Evolutionary conservation across 2,329 filamentous ascomycete species (phyloP), one percentile per base, ranked within the genome.

Genomic region (Fragosphaeria purpurea): DNA sequence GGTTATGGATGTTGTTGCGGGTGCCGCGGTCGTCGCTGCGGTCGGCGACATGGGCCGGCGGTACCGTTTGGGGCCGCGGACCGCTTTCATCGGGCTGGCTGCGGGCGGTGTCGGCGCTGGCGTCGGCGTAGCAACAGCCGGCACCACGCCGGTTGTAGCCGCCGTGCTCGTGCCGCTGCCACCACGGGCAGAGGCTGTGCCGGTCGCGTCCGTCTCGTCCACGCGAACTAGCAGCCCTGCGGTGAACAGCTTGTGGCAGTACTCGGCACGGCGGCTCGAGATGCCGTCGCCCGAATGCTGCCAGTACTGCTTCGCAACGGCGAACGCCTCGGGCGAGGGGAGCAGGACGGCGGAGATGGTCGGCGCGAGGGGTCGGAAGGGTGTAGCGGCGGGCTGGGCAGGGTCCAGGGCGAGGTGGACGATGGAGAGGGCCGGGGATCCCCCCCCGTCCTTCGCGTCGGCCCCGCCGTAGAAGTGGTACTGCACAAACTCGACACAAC

Each of bases 271-370:
- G 46, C 93, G 83, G 64, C 90, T 96, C 1, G 90, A 96, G 11
- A 95, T 76, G 12, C 93, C 93, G 55, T 95, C 90, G 22, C 93
- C 93, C 1, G 87, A 86, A 65, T 98, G 93, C 65, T 97, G 93
- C 93, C 93, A 98, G 61, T 95, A 96, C 60, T 89, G 80, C 66
- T 96, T 97, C n/a, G 88, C 87, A 53, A 86, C 67, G 5, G 79
- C 69, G 59, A 84, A 90, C 13, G 80, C 69, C 10, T 82, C 77
- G 44, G 76, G 71, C n/a, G n/a, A n/a, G 0, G 83, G 79, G 59
- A 85, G 88, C 41, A 97, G 63, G 4, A 95, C 82, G 31, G 82
- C 82, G 1, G 78, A 85, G 30, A 90, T 70, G 8, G 75, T 72
- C 0, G 84, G 82, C 3, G 70, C 69, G 33, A 85, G 66, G 39